Conservation (phyloP, 345 rosid species). For the Pseudoturritis turrita region DNA sequence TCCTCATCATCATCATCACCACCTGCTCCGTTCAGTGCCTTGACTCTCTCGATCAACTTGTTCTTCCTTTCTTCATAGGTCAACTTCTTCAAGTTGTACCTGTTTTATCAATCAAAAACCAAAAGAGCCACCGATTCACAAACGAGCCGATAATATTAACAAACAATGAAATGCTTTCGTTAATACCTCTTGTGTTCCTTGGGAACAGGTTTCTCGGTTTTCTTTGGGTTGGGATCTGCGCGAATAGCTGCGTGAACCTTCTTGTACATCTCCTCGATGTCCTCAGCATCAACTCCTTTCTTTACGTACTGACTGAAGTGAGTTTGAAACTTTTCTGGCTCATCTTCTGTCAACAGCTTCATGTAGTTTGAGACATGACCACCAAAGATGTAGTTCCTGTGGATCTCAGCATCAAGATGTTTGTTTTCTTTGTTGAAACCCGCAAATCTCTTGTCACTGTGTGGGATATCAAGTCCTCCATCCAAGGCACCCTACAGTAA, state of each 20-base stretch:
- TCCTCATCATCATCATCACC: constrained; percentile 50
- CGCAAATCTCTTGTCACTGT: constrained; percentile 75
- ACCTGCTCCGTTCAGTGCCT: constrained; percentile 52
- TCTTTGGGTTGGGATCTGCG: constrained; percentile 53
- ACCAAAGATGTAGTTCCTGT: constrained; percentile 63
- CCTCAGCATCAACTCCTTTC: constrained; percentile 50
- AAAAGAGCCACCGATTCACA: background rate
- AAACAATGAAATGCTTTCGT: background rate
- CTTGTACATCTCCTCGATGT: constrained; percentile 57
- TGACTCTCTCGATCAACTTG: constrained; percentile 66
- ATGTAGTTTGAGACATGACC: constrained; percentile 72
- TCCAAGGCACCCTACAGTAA: constrained; percentile 62
- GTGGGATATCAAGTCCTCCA: constrained; percentile 74
- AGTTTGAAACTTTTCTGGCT: constrained; percentile 65
- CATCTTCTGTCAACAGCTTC: constrained; percentile 53
- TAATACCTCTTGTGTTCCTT: constrained; percentile 60
- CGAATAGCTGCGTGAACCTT: constrained; percentile 74
- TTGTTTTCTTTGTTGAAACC: constrained; percentile 59
- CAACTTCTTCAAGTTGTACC: constrained; percentile 77
- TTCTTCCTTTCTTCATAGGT: constrained; percentile 76
- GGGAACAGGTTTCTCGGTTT: constrained; percentile 45
- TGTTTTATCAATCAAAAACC: constrained; percentile 21
- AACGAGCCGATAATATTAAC: background rate
- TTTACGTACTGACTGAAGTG: constrained; percentile 61
- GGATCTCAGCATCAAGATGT: constrained; percentile 64